Evolutionary conservation across 768 basidiomycete species (phyloP).

Genomic region (Suillus paluster): DNA sequence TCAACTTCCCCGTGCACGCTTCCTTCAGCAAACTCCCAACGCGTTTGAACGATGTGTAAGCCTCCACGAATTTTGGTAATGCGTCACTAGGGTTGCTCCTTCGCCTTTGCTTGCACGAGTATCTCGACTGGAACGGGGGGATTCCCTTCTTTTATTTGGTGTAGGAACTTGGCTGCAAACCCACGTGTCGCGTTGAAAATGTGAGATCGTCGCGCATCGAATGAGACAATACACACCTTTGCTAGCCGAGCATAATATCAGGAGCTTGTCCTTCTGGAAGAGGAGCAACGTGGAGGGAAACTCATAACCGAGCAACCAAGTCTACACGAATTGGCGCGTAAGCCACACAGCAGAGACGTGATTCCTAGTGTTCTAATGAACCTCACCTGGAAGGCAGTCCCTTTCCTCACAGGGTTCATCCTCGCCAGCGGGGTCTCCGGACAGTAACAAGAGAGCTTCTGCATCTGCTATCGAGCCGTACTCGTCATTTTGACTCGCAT

Average conservation of each 20-base stretch:
- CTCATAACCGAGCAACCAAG: constrained; percentile 96
- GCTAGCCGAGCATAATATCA: constrained; percentile 83
- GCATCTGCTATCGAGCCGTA: constrained; percentile 67
- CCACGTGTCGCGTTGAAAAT: constrained; percentile 16
- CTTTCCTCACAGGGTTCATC: constrained; percentile 92
- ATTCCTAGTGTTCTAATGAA: neutral
- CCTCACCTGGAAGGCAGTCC: constrained; percentile 88
- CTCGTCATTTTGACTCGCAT: constrained; percentile 70
- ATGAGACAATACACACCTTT: constrained; percentile 62
- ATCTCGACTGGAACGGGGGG: constrained; percentile 73
- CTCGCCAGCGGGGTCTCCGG: constrained; percentile 81
- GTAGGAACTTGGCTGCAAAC: constrained; percentile 77
- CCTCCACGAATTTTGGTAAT: constrained; percentile 66
- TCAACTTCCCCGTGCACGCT: constrained; percentile 80
- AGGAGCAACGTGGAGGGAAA: constrained; percentile 93
- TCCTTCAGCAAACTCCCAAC: constrained; percentile 86
- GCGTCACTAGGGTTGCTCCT: constrained; percentile 79
- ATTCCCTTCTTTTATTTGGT: constrained; percentile 68
- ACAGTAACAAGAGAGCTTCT: constrained; percentile 71
- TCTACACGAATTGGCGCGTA: constrained; percentile 50
- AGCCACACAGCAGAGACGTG: constrained; percentile 3
- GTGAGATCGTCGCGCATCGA: constrained; percentile 10
- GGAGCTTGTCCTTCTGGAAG: constrained; percentile 76
- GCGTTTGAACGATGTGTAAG: constrained; percentile 62
- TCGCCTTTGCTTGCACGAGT: constrained; percentile 76